Evolutionary conservation across 768 basidiomycete species (phyloP), one percentile per base, ranked within the genome.

Genomic region (Suillus spraguei): DNA sequence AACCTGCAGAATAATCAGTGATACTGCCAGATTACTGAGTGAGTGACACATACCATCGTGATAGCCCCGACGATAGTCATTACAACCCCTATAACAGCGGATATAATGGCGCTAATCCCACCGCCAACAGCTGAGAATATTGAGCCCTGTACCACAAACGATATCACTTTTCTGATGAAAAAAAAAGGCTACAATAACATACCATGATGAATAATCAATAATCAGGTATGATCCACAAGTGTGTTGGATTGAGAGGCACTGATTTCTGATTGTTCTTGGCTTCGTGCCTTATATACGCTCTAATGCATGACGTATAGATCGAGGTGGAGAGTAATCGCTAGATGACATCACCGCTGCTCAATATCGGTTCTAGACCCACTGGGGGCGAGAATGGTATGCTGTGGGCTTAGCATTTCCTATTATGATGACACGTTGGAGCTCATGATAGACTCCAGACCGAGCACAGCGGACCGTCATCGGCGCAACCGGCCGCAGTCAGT

Each of bases 111-210:
- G 61, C 84, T 84, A 63, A 90, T 84, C 33, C 81, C 87, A 56
- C 73, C 68, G 24, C 86, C 88, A 50, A 91, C 90, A 32, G 88
- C 82, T 70, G 87, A 89, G 71, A 89, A 76, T 59, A 88, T 78
- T 28, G 87, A 80, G 59, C 87, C 87, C 88, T 89, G 33, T 28
- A 10, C 10, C 39, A 24, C 49, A 56, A 56, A 28, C 3, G 17
- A 39, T 24, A 5, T 56, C 28, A 17, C 22, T 38, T 5, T 4
- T 10, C 14, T 6, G n/a, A 22, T 28, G n/a, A 14, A 14, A 22
- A 22, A 7, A 36, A 36, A 36, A 14, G 53, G 14, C n/a, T 13
- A 36, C 2, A 8, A 22, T 24, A 17, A 24, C 16, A 56, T 56
- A 56, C 55, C 55, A 56, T 56, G 17, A 49, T 49, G 49, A 49